Percentiles rank a stretch among this genome's conserved stretches.
phyloP scores from a whole-genome alignment of 371 early-diverging fungal genomes.

The Rhizopus delemar region DNA sequence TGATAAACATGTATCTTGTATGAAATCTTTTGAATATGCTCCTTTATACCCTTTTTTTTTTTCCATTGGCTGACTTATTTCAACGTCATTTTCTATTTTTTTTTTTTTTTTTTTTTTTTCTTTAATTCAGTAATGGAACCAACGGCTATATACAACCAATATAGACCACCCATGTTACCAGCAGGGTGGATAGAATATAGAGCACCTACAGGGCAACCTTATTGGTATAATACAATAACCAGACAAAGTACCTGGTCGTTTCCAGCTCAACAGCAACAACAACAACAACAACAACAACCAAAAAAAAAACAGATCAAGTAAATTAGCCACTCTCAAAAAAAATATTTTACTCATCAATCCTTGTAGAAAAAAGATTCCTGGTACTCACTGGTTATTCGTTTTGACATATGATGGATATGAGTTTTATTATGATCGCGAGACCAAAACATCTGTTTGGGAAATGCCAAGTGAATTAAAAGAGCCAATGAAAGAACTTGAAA shows the following conservation, averaged over 20 bases:
- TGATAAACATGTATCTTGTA: too few species aligned
- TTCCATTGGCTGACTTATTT: too few species aligned
- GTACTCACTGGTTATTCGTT: conserved; percentile 76
- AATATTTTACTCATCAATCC: background rate
- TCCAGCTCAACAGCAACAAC: conserved; percentile 28
- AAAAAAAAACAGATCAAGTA: conserved; percentile 42
- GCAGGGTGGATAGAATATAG: conserved; percentile 65
- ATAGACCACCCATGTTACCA: conserved; percentile 30
- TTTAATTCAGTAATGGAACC: background rate
- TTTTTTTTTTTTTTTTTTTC: background rate
- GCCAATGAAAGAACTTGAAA: conserved; percentile 43
- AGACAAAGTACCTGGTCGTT: conserved; percentile 60
- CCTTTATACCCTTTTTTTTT: too few species aligned
- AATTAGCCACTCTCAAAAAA: conserved; percentile 14
- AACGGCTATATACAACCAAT: conserved; percentile 4
- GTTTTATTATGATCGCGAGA: conserved; percentile 73
- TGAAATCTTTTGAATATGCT: too few species aligned
- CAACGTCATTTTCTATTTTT: too few species aligned
- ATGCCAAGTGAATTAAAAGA: conserved; percentile 56
- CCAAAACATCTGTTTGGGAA: conserved; percentile 73
- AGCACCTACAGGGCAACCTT: conserved; percentile 58
- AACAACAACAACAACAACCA: conserved; percentile 17
- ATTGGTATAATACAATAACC: conserved; percentile 60
- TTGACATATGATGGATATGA: conserved; percentile 72
- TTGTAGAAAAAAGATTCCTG: conserved; percentile 63